Conservation (phyloP, 2,329 filamentous ascomycete species). For the Penicillium occitanis region DNA sequence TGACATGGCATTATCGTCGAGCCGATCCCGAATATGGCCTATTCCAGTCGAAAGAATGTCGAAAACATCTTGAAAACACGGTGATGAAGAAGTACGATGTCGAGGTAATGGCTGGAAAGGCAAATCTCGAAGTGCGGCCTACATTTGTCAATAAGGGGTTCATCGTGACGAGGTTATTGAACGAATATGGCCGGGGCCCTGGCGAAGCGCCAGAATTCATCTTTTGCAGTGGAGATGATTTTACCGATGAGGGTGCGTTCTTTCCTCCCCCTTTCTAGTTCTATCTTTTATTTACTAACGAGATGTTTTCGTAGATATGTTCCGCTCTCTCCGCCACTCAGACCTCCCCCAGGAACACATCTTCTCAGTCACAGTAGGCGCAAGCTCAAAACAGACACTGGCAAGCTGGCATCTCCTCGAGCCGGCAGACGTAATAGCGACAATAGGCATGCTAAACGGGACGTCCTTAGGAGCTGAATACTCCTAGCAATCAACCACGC, state of each 20-base stretch:
- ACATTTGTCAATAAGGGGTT: slow-evolving; percentile 98
- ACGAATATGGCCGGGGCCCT: slow-evolving; percentile 61
- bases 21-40: slow-evolving; percentile 82
- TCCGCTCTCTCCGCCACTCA: slow-evolving; percentile 70
- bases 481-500: neutral
- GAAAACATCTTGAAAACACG: slow-evolving; percentile 74
- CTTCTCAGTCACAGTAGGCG: slow-evolving; percentile 88
- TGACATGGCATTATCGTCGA: slow-evolving; percentile 96
- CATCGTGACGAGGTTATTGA: slow-evolving; percentile 80
- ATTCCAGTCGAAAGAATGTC: slow-evolving; percentile 77
- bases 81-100: slow-evolving; percentile 82
- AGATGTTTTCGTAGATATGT: slow-evolving; percentile 60
- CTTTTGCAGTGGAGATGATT: slow-evolving; percentile 90
- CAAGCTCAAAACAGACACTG: slow-evolving; percentile 86
- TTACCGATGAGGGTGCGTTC: slow-evolving; percentile 85
- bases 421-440: slow-evolving; percentile 80
- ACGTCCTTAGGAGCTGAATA: slow-evolving; percentile 21
- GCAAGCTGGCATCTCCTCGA: slow-evolving; percentile 89
- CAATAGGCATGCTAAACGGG: slow-evolving; percentile 56
- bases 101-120: slow-evolving; percentile 95
- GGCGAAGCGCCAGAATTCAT: slow-evolving; percentile 74
- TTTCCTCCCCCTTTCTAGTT: slow-evolving; percentile 11
- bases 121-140: slow-evolving; percentile 94
- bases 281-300: slow-evolving; percentile 5
- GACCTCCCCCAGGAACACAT: slow-evolving; percentile 64